Evolutionary conservation across 2,329 filamentous ascomycete genomes (phyloP).

Genomic region (Aspergillus tanneri): DNA sequence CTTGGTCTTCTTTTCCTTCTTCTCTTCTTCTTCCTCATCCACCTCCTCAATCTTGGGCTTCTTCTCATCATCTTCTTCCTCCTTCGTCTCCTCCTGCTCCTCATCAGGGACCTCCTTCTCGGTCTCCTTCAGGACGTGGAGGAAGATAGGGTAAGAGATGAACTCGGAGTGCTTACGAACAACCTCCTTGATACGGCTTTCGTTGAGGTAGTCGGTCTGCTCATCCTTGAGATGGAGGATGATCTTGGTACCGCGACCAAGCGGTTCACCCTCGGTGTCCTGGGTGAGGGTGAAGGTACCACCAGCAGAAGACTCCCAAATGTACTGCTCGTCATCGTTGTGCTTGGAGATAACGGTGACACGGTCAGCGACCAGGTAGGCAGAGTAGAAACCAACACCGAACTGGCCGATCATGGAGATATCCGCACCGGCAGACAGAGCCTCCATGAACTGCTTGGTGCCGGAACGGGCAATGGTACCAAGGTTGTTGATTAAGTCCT

Average conservation of each 20-base stretch:
- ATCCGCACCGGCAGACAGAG: conserved; percentile 94
- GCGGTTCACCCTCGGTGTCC: conserved; percentile 85
- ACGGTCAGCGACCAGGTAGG: conserved; percentile 96
- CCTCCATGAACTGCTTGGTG: conserved; percentile 99
- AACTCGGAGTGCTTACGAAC: conserved; percentile 99
- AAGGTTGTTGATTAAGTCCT: conserved; percentile 99
- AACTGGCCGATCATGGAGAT: conserved; percentile 99
- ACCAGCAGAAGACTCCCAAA: conserved; percentile 97
- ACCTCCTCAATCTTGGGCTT: conserved; percentile 95
- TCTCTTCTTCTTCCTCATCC: conserved; percentile 73
- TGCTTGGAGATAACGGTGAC: conserved; percentile 96
- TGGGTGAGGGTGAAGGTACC: conserved; percentile 92
- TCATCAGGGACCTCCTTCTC: conserved; percentile 99
- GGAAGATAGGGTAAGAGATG: conserved; percentile 99
- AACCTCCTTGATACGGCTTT: conserved; percentile 99
- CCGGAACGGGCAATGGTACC: conserved; percentile 98
- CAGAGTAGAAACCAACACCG: conserved; percentile 99
- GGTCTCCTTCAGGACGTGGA: conserved; percentile 98
- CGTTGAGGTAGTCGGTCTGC: conserved; percentile 97
- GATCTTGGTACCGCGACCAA: conserved; percentile 96
- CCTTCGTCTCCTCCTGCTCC: conserved; percentile 69
- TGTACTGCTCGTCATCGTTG: conserved; percentile 99
- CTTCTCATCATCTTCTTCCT: conserved; percentile 80
- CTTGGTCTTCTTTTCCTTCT: conserved; percentile 98
- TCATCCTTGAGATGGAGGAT: conserved; percentile 99